Base-by-base conservation (phyloP, 2,329 filamentous ascomycete species). In the Cladophialophora yegresii region DNA sequence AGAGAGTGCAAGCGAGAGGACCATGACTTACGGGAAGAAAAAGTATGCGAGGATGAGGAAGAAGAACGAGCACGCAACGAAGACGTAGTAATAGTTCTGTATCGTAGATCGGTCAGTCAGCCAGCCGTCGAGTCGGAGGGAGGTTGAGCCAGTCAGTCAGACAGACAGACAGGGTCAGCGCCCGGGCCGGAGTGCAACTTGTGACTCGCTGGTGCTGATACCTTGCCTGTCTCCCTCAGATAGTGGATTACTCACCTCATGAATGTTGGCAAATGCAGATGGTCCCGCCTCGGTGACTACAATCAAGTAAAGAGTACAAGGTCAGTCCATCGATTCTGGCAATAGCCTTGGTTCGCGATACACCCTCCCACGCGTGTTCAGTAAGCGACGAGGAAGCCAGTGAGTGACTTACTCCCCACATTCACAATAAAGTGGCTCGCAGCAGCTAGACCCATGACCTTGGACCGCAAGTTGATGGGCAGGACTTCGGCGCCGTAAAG, bases 401-500 rank as follows among this genome's bases (percentile, higher is more conserved):
- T 4, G 26, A 40, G 54, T 33, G 43, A 66, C 66, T 61, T 59
- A 79, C 77, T 73, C 4, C 75, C 81, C 33, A 85, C 83, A 66
- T 85, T 85, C 59, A 85, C 82, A 30, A 83, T 79, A 55, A 83
- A 96, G 85, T 96, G 96, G 74, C 88, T 91, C 65, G 92, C 89
- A 5, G 92, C 96, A 49, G 91, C 92, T 47, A 96, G 84, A 71
- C 86, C 91, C 66, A 96, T 91, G 80, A 92, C 92, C 71, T 91
- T 90, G 36, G 92, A 90, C 72, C 92, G 90, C 78, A 96, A 92
- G 66, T 90, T 90, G 62, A 96, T 85, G 61, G 91, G 91, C 85
- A 90, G 96, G 77, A 95, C 89, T 81, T 96, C 92, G 74, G 83
- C 83, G 58, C 82, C 89, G 10, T 91, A 91, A 56, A 92, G 91